A percentile compares a stretch with the other conserved stretches of the same genome.
Evolutionary conservation across 371 early-diverging fungal genomes (phyloP).

Genomic region (Cokeromyces recurvatus): DNA sequence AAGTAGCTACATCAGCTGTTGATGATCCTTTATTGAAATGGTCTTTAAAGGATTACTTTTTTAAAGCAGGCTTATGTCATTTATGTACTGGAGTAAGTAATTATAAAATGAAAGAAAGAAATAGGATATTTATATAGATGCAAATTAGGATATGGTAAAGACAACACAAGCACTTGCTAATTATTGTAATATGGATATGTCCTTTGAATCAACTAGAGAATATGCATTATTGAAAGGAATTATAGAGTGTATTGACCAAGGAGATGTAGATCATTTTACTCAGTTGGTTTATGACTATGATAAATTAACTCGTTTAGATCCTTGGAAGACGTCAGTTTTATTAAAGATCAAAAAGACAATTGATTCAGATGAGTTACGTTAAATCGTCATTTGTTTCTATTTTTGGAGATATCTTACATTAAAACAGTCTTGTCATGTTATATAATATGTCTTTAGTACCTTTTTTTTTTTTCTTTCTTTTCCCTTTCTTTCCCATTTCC

Average conservation of each 20-base stretch:
- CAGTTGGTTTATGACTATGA: constrained; percentile 81
- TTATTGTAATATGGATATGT: constrained; percentile 67
- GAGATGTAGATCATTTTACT: constrained; percentile 82
- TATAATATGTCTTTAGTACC: neutral
- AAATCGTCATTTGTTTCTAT: constrained; percentile 4
- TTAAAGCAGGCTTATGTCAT: constrained; percentile 92
- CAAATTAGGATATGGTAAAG: constrained; percentile 32
- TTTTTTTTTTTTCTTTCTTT: neutral
- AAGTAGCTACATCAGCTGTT: constrained; percentile 74
- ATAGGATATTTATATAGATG: neutral
- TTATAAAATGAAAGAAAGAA: neutral
- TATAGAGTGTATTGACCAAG: constrained; percentile 69
- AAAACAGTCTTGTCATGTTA: too few relatives aligned
- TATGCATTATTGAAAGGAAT: constrained; percentile 74
- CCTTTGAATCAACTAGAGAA: constrained; percentile 84
- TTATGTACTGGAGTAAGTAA: constrained; percentile 61
- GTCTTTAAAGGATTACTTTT: constrained; percentile 91
- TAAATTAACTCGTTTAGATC: constrained; percentile 83
- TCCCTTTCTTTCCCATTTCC: neutral
- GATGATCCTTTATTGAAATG: constrained; percentile 91
- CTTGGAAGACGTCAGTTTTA: constrained; percentile 93
- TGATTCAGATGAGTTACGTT: constrained; percentile 36
- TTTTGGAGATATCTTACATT: constrained; percentile 4
- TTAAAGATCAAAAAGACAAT: constrained; percentile 74
- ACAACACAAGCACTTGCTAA: constrained; percentile 34